phyloP scores from a whole-genome alignment of 1,284 basidiomycete species.

The Ganoderma leucocontextum region DNA sequence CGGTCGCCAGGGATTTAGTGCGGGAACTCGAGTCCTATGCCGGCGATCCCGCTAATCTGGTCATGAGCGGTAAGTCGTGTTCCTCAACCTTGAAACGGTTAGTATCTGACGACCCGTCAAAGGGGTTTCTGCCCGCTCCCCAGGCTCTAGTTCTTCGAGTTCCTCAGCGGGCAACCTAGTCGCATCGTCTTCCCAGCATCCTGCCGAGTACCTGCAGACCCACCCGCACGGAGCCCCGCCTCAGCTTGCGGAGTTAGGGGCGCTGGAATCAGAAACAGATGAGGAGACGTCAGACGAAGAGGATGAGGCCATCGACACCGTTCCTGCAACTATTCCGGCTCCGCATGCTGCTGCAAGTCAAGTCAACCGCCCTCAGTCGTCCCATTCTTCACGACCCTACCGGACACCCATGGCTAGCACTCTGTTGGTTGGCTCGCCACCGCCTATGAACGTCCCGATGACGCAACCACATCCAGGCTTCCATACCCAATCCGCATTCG shows the following conservation, averaged over 20 bases:
- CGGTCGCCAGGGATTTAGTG: conserved; percentile 78
- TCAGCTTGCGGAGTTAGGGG: conserved; percentile 8
- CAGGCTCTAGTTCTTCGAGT: conserved; percentile 65
- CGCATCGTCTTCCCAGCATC: conserved; percentile 39
- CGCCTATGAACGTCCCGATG: conserved; percentile 50
- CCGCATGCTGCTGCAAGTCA: conserved; percentile 45
- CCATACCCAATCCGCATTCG: conserved; percentile 78
- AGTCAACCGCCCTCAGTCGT: conserved; percentile 70
- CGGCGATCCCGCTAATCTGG: conserved; percentile 72
- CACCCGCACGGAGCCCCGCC: conserved; percentile 33
- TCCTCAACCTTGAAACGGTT: neutral
- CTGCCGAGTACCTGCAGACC: conserved; percentile 29
- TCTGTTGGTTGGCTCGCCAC: conserved; percentile 62
- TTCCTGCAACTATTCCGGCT: conserved; percentile 43
- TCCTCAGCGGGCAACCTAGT: conserved; percentile 61
- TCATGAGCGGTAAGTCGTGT: conserved; percentile 68
- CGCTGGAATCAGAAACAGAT: conserved; percentile 38
- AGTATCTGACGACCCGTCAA: conserved; percentile 17
- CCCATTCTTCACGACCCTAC: conserved; percentile 75
- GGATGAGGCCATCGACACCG: conserved; percentile 51
- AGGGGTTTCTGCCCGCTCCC: conserved; percentile 59
- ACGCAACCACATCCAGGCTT: conserved; percentile 76
- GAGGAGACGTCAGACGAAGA: conserved; percentile 53
- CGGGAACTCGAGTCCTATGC: conserved; percentile 86
- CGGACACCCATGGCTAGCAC: conserved; percentile 78